A percentile compares a stretch with the other conserved stretches of the same genome.
Evolutionary conservation across 2,329 filamentous ascomycete species (phyloP).

Genomic region (Eutypa lata): DNA sequence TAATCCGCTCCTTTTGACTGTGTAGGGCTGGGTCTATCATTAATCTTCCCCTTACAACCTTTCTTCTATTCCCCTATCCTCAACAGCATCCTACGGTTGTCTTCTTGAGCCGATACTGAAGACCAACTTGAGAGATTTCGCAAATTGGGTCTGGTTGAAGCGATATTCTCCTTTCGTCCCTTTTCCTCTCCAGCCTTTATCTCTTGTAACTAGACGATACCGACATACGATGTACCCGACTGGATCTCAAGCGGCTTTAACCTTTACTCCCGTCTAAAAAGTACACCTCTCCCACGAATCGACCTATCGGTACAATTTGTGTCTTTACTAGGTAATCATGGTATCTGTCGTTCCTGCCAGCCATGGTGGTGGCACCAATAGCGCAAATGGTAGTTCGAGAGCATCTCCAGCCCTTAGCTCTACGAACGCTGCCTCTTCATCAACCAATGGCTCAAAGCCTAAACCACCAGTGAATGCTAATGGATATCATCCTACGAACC

Average conservation of each 20-base stretch:
- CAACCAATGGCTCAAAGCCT: slow-evolving; percentile 36
- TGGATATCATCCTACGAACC: slow-evolving; percentile 49
- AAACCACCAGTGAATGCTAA: slow-evolving; percentile 54
- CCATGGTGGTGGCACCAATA: slow-evolving; percentile 36
- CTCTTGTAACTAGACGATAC: background rate
- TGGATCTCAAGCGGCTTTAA: background rate
- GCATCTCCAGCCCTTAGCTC: slow-evolving; percentile 47
- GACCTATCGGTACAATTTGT: background rate
- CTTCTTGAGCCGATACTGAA: background rate
- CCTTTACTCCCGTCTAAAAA: background rate
- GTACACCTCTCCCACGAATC: background rate
- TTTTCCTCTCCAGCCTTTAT: background rate
- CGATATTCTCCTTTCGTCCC: background rate
- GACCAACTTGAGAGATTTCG: background rate
- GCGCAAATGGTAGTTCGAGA: slow-evolving; percentile 49
- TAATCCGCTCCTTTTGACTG: no score
- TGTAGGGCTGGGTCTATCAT: no score
- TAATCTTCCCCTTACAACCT: no score
- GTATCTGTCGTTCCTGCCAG: slow-evolving; percentile 37
- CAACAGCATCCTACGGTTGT: background rate
- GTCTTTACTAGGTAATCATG: slow-evolving; percentile 27
- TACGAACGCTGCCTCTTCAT: slow-evolving; percentile 28
- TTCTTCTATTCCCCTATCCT: background rate
- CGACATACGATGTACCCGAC: background rate
- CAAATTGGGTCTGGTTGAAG: background rate